Evolutionary conservation across 371 early-diverging fungal species (phyloP).

Genomic region (Mucor lusitanicus): DNA sequence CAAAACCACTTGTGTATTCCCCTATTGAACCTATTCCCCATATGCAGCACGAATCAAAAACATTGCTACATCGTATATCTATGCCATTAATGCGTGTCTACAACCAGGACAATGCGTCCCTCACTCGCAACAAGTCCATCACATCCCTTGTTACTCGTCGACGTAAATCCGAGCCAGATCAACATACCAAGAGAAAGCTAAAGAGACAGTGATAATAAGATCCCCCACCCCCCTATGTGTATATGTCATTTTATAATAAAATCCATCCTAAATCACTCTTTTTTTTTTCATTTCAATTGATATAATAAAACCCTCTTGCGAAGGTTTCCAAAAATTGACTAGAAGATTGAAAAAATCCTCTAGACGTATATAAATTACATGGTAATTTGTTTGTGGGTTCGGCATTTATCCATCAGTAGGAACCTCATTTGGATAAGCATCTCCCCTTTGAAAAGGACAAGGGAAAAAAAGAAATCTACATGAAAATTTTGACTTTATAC

Average conservation of each 20-base stretch:
- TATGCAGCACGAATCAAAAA: background rate
- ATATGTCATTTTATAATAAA: background rate
- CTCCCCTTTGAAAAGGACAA: conserved; percentile 35
- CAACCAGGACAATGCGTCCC: background rate
- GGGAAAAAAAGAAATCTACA: conserved; percentile 4
- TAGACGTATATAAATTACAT: conserved; percentile 6
- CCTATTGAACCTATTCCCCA: conserved; percentile 37
- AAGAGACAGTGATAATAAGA: conserved; percentile 5
- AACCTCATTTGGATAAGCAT: conserved; percentile 32
- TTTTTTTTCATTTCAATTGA: conserved; percentile 1
- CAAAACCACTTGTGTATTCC: conserved; percentile 45
- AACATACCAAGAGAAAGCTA: conserved; percentile 12
- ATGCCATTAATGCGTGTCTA: conserved; percentile 21
- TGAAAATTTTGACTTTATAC: background rate
- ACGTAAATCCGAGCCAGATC: conserved; percentile 20
- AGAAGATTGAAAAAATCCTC: conserved; percentile 8
- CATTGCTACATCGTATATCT: conserved; percentile 29
- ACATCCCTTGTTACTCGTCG: conserved; percentile 12
- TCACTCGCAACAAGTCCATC: conserved; percentile 11
- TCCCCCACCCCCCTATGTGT: no score
- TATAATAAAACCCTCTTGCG: conserved; percentile 2
- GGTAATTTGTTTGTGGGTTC: conserved; percentile 16
- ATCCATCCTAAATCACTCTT: background rate
- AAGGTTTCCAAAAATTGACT: conserved; percentile 31
- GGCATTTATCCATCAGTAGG: conserved; percentile 33